Evolutionary conservation across 169 alveolate genomes (phyloP).

Genomic region (Plasmodium knowlesi): DNA sequence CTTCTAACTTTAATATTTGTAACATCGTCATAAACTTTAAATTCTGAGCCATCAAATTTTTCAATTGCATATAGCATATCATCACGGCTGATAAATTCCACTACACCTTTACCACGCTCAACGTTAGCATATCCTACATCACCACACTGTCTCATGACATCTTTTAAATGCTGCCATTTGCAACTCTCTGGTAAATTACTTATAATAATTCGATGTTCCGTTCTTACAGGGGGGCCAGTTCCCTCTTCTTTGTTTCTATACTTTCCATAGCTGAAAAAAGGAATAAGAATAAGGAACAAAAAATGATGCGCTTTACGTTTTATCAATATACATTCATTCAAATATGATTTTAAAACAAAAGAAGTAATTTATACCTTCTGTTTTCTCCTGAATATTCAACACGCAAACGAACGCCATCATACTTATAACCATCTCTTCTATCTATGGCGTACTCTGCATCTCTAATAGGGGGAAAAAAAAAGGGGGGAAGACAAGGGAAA

Average conservation of each 20-base stretch:
- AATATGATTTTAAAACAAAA: not conserved
- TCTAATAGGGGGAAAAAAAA: constrained; percentile 12
- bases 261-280: constrained; percentile 60
- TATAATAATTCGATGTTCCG: constrained; percentile 83
- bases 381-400: constrained; percentile 85
- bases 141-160: constrained; percentile 87
- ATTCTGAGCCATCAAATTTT: constrained; percentile 83
- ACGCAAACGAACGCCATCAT: constrained; percentile 80
- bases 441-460: constrained; percentile 87
- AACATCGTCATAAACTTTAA: constrained; percentile 74
- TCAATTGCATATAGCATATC: constrained; percentile 84
- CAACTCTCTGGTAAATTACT: constrained; percentile 85
- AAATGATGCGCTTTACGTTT: not conserved
- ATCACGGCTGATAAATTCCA: constrained; percentile 78
- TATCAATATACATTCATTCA: not conserved
- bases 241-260: constrained; percentile 70
- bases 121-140: constrained; percentile 87
- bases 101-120: constrained; percentile 82
- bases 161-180: constrained; percentile 89
- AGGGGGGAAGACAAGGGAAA: not conserved
- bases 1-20: constrained; percentile 77
- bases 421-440: constrained; percentile 80
- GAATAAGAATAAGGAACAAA: not conserved
- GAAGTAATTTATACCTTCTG: constrained; percentile 8
- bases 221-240: constrained; percentile 76